Percentiles rank a stretch among this genome's conserved stretches.
These are phyloP conservation scores for Trypanosoma boissoni DNA, from an alignment of 208 protist species.

Conservation along the genomic window DNA sequence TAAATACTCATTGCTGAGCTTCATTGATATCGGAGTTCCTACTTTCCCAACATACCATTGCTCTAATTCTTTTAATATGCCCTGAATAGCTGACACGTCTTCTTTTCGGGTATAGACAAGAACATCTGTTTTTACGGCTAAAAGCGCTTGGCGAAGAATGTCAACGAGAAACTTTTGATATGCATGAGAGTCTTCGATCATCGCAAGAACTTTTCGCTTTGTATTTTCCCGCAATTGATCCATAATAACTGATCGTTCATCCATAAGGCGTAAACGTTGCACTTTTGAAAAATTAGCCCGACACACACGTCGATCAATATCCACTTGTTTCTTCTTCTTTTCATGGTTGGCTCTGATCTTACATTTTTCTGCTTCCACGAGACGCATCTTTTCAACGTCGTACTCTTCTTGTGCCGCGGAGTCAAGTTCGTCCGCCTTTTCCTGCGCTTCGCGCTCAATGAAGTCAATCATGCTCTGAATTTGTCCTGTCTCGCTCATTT, in stretches of 20 bases:
- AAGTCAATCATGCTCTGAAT: constrained; percentile 94
- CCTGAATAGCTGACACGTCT: constrained; percentile 50
- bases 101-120: constrained; percentile 70
- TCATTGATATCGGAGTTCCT: constrained; percentile 41
- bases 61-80: constrained; percentile 49
- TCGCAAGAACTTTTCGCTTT: constrained; percentile 51
- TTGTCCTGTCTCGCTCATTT: constrained; percentile 85
- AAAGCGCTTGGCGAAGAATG: constrained; percentile 74
- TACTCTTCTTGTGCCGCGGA: constrained; percentile 89
- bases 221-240: constrained; percentile 71
- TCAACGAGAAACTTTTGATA: constrained; percentile 66
- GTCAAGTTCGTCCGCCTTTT: constrained; percentile 88
- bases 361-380: constrained; percentile 81
- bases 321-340: constrained; percentile 82
- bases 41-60: constrained; percentile 68
- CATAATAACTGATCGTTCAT: constrained; percentile 75
- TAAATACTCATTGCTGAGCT: constrained; percentile 55
- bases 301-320: constrained; percentile 79
- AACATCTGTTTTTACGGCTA: constrained; percentile 69
- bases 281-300: constrained; percentile 83
- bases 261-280: constrained; percentile 81
- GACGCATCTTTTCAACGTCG: constrained; percentile 88
- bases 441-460: constrained; percentile 91
- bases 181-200: constrained; percentile 43
- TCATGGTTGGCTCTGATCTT: constrained; percentile 76